A percentile compares a stretch with the other conserved stretches of the same genome.
phyloP scores from a whole-genome alignment of 2,329 filamentous ascomycete genomes.

The Alternaria longipes region DNA sequence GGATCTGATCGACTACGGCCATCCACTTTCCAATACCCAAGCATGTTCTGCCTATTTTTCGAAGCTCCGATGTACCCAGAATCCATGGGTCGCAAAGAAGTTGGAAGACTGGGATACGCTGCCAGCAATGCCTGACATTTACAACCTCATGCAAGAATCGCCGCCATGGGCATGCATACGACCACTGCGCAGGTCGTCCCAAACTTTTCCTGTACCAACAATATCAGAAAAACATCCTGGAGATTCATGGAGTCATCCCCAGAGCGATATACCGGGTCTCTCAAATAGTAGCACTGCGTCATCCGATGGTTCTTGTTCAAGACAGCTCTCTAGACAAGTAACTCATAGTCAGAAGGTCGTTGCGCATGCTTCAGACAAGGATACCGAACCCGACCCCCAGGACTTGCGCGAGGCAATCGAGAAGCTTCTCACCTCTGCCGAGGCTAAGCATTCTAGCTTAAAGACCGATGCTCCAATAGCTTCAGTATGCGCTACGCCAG shows the following conservation, averaged over 20 bases:
- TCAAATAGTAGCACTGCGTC: slow-evolving; percentile 30
- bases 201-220: slow-evolving; percentile 28
- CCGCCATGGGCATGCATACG: slow-evolving; percentile 45
- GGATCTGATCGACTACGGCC: slow-evolving; percentile 47
- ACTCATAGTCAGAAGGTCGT: slow-evolving; percentile 40
- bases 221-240: slow-evolving; percentile 33
- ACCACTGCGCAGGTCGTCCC: slow-evolving; percentile 35
- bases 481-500: slow-evolving; percentile 11
- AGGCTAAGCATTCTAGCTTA: slow-evolving; percentile 13
- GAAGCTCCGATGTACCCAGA: slow-evolving; percentile 49
- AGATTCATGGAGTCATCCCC: slow-evolving; percentile 26
- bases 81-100: slow-evolving; percentile 48
- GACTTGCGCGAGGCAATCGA: slow-evolving; percentile 29
- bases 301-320: slow-evolving; percentile 32
- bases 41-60: slow-evolving; percentile 52
- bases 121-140: slow-evolving; percentile 29
- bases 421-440: slow-evolving; percentile 10
- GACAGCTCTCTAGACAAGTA: slow-evolving; percentile 33
- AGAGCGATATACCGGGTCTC: background rate
- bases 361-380: slow-evolving; percentile 30
- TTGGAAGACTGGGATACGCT: slow-evolving; percentile 44
- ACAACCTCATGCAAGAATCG: slow-evolving; percentile 42
- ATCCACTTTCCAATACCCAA: slow-evolving; percentile 46
- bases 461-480: background rate
- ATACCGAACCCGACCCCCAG: slow-evolving; percentile 23